Conservation (phyloP, 495 filamentous ascomycete genomes). For the Jackrogersella multiformis region DNA sequence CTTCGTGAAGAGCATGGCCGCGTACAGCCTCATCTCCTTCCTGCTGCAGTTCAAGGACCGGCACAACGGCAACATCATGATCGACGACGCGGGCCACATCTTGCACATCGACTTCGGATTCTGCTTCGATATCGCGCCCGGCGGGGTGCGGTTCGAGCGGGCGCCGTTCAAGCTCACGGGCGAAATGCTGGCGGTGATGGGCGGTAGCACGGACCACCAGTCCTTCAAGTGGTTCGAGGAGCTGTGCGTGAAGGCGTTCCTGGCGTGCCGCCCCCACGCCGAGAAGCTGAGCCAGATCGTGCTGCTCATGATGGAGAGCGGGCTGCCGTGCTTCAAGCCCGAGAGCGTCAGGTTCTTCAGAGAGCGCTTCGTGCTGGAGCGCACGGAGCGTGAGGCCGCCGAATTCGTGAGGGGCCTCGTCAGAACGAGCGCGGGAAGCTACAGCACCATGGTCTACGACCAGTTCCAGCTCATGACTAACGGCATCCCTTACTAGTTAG, state of each 20-base stretch:
- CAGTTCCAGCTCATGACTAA: conserved; percentile 97
- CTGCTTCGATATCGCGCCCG: conserved; percentile 98
- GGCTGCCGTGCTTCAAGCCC: conserved; percentile 97
- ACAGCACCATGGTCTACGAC: conserved; percentile 93
- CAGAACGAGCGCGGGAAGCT: conserved; percentile 85
- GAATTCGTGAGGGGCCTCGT: conserved; percentile 91
- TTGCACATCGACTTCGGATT: conserved; percentile 99
- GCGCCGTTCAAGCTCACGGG: conserved; percentile 97
- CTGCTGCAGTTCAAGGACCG: conserved; percentile 98
- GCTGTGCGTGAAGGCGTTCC: conserved; percentile 92
- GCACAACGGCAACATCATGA: conserved; percentile 99
- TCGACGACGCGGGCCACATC: conserved; percentile 95
- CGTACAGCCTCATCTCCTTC: conserved; percentile 98
- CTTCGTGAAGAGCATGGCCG: conserved; percentile 99
- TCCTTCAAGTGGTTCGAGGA: conserved; percentile 97
- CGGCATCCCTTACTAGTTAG: conserved; percentile 82
- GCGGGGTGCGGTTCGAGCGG: conserved; percentile 94
- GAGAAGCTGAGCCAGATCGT: conserved; percentile 91
- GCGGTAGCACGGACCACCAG: conserved; percentile 82
- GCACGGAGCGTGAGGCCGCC: conserved; percentile 91
- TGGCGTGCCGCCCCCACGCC: conserved; percentile 86
- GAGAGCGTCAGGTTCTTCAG: conserved; percentile 92
- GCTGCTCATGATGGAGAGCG: conserved; percentile 93
- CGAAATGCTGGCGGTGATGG: conserved; percentile 99
- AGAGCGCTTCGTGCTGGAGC: conserved; percentile 92